Conservation (phyloP, 2,329 filamentous ascomycete genomes). For the Triangularia verruculosa region DNA sequence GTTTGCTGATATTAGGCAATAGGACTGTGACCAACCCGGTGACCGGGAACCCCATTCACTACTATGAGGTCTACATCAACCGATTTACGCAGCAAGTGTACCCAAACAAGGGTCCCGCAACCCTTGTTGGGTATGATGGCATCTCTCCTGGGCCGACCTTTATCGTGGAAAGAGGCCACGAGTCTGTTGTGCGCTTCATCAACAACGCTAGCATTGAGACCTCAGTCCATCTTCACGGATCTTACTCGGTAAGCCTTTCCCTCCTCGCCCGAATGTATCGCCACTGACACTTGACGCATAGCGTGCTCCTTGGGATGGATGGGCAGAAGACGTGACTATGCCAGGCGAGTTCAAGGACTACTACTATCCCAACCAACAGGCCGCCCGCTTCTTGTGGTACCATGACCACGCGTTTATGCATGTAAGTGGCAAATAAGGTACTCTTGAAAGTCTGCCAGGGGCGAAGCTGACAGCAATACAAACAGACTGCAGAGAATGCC, state of each 20-base stretch:
- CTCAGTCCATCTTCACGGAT: slow-evolving; percentile 50
- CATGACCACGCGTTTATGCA: slow-evolving; percentile 39
- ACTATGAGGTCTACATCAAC: slow-evolving; percentile 31
- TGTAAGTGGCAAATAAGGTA: slow-evolving; percentile 12
- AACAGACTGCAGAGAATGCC: slow-evolving; percentile 48
- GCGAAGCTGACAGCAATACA: neutral
- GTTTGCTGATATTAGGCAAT: neutral
- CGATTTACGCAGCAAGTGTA: slow-evolving; percentile 27
- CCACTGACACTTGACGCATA: slow-evolving; percentile 1
- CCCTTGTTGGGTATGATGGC: slow-evolving; percentile 46
- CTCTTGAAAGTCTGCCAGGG: neutral
- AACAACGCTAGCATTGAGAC: slow-evolving; percentile 42
- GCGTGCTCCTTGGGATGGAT: slow-evolving; percentile 45
- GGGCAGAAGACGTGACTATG: slow-evolving; percentile 47
- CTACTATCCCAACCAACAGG: slow-evolving; percentile 53
- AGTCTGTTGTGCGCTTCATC: slow-evolving; percentile 48
- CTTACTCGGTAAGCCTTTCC: slow-evolving; percentile 34
- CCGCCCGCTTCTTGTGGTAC: slow-evolving; percentile 51
- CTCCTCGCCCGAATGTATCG: neutral
- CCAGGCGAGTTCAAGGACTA: slow-evolving; percentile 52
- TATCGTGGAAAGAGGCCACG: slow-evolving; percentile 41
- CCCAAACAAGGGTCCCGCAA: slow-evolving; percentile 24
- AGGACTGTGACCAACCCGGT: slow-evolving; percentile 22
- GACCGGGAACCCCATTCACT: slow-evolving; percentile 22
- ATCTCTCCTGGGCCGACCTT: slow-evolving; percentile 49